Evolutionary conservation across 495 filamentous ascomycete genomes (phyloP), one percentile per base, ranked within the genome.

Genomic region (Penicillium atrosanguineum): DNA sequence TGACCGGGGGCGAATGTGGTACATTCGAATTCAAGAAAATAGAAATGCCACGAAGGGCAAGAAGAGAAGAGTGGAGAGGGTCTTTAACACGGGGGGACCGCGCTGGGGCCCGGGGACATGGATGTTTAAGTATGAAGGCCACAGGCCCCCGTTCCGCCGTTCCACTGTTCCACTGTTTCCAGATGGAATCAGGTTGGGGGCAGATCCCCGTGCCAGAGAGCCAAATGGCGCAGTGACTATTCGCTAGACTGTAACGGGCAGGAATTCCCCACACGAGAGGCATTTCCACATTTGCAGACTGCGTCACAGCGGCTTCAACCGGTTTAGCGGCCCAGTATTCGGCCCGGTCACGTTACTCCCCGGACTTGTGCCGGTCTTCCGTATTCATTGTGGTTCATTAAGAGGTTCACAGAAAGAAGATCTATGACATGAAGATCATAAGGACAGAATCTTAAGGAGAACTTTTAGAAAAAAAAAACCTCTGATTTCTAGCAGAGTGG

Each of bases 31-130:
- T 34, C 42, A 51, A 28, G 36, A 49, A 37, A 11, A 48, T 15
- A 46, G 42, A 34, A 53, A 42, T 44, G 38, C 41, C 48, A 48
- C 46, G 29, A 14, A 45, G 21, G 39, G 18, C 57, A 36, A 47
- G 28, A 36, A 21, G 25, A 25, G 1, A 29, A 46, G 63, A 68
- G 69, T 63, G 62, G 69, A 70, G 68, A 69, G 54, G 44, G 21
- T 61, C 50, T 59, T 65, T 31, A 25, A 50, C 39, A 29, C 38
- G 49, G 39, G 48, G 45, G 34, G 41, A 48, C 25, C 50, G 56
- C 62, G 59, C 47, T 20, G 37, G 46, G 56, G 44, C 28, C 28
- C 52, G 62, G 57, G 59, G 56, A 50, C 25, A 52, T 43, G 50
- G 47, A 57, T 52, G 47, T 56, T 66, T 66, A 61, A 63, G 57